These are phyloP conservation scores for Lathyrus oleraceus DNA, from an alignment of 306 rosid species.

Conservation along the genomic window DNA sequence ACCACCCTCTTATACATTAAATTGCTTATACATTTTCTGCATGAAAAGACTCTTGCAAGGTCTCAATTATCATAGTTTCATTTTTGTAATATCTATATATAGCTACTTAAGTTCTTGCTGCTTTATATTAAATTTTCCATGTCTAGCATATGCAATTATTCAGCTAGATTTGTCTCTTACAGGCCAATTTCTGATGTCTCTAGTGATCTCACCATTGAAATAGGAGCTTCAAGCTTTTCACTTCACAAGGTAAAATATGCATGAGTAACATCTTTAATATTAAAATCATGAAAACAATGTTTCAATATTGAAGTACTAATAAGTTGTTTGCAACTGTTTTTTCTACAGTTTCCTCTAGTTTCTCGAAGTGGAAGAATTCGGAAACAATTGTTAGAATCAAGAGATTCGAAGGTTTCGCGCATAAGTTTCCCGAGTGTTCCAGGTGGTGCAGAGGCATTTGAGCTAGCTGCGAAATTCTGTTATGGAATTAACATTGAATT, in stretches of 20 bases:
- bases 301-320: constrained; percentile 5
- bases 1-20: constrained; percentile 20
- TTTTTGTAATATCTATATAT: constrained; percentile 48
- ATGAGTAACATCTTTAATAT: constrained; percentile 8
- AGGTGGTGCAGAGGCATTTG: constrained; percentile 90
- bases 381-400: constrained; percentile 74
- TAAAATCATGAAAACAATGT: constrained; percentile 19
- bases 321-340: constrained; percentile 14
- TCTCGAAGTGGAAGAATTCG: constrained; percentile 87
- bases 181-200: constrained; percentile 99
- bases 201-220: constrained; percentile 83
- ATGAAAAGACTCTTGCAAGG: constrained; percentile 36
- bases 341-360: constrained; percentile 83
- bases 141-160: constrained; percentile 38
- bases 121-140: constrained; percentile 31
- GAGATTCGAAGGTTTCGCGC: constrained; percentile 71
- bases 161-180: constrained; percentile 43
- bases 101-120: constrained; percentile 22
- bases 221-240: constrained; percentile 83
- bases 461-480: constrained; percentile 88
- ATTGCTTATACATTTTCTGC: constrained; percentile 34
- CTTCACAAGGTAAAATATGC: constrained; percentile 83
- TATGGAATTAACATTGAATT: constrained; percentile 77
- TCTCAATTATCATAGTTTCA: constrained; percentile 30
- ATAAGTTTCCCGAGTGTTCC: constrained; percentile 65